A percentile compares a stretch with the other conserved stretches of the same genome.
phyloP scores from a whole-genome alignment of 2,329 filamentous ascomycete genomes.

The Alternaria consortialis region DNA sequence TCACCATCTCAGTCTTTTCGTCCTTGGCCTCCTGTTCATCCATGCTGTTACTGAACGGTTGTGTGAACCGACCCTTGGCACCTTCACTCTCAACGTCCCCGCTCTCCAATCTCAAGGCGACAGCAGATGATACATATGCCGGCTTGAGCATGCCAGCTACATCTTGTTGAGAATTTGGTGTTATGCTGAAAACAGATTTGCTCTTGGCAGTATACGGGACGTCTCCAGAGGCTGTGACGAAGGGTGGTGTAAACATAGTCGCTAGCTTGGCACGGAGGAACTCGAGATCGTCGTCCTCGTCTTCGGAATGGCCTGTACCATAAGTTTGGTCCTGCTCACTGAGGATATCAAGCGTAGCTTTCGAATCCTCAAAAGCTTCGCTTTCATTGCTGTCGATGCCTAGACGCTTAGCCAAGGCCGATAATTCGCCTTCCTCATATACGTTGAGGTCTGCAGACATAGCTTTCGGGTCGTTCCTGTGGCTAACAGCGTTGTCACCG shows the following conservation, averaged over 20 bases:
- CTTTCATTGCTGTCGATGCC: not conserved
- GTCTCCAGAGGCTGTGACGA: not conserved
- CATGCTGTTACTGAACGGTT: constrained; percentile 21
- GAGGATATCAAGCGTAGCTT: constrained; percentile 3
- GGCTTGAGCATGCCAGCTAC: not conserved
- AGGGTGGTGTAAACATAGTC: not conserved
- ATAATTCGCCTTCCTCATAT: not conserved
- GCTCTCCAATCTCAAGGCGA: constrained; percentile 26
- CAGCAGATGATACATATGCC: constrained; percentile 4
- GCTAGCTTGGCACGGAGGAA: constrained; percentile 3
- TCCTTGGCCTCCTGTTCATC: constrained; percentile 15
- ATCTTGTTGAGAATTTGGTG: not conserved
- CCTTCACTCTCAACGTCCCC: constrained; percentile 19
- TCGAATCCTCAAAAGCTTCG: not conserved
- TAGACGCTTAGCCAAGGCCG: not conserved
- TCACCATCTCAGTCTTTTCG: constrained; percentile 17
- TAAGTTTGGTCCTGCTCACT: not conserved
- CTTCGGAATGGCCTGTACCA: not conserved
- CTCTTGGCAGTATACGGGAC: not conserved
- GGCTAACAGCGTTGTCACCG: not conserved
- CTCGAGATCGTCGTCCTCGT: constrained; percentile 10
- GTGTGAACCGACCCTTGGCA: constrained; percentile 20
- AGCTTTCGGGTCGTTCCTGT: not conserved
- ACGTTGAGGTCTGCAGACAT: not conserved
- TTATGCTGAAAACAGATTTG: not conserved